Base-by-base conservation (phyloP, 345 rosid species). In the Eutrema japonicum region DNA sequence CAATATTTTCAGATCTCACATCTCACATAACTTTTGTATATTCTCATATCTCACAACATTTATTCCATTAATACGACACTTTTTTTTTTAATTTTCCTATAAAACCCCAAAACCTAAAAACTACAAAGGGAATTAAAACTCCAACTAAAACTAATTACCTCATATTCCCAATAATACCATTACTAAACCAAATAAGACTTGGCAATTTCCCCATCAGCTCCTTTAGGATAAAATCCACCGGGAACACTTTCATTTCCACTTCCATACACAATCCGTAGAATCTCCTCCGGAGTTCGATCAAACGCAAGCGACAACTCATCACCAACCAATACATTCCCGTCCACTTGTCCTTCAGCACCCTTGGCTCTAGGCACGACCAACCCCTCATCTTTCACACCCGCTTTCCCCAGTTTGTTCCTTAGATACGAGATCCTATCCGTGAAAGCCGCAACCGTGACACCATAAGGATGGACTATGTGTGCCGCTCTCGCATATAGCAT, bases 191-290 rank as follows among this genome's bases (percentile, higher is more conserved):
- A 71, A 58, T 82, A 48, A 22, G 82, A 80, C 53, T 40, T 79
- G 10, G 96, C 94, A 61, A 90, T 83, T 0, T 73, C 72, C 9
- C 94, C 94, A 68, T 79, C 47, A 49, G 73, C 94, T 49, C 92
- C 96, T 10, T 77, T 75, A 11, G 94, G 96, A 37, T 67, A 87
- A 77, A 90, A 90, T 4, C 96, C 90, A 11, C 90, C 92, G 2
- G 87, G 83, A 16, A 61, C 42, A 42, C 48, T 66, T 40, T 83
- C 92, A 32, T 85, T 73, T 22, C 96, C 92, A 32, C 81, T 78
- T 43, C 92, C 92, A 66, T 88, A 85, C 4, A 87, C 89, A 61
- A 88, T 85, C 63, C 90, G 64, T 50, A 87, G 75, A 12, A 90
- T 82, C 83, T 85, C 85, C 32, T 85, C 72, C 1, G 96, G 86